Base-by-base conservation (phyloP, 495 filamentous ascomycete genomes). In the Neurospora sp. region DNA sequence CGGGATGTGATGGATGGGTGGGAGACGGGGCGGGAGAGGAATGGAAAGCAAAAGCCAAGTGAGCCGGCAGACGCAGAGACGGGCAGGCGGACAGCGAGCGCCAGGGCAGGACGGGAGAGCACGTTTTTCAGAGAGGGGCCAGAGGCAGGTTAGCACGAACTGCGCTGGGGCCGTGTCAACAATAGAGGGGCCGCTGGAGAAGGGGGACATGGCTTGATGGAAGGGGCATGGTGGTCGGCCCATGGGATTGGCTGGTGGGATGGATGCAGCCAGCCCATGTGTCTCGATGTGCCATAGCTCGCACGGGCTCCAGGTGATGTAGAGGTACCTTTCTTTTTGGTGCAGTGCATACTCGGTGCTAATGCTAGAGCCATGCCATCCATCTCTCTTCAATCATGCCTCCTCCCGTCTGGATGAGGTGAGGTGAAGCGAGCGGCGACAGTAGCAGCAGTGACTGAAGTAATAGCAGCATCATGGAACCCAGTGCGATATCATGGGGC, bases 71-170 rank as follows among this genome's bases (percentile, higher is more conserved):
- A 39, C 69, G 41, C 40, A 22, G 38, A 73, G 72, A 61, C 53
- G 42, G 53, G 70, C 69, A 59, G 38, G 61, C 40, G 41, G 73
- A 72, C 75, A 73, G 75, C 73, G 70, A 44, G 68, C 31, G 53
- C 61, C 73, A 61, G 59, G 69, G 76, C 68, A 73, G 74, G 77
- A 77, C 77, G 79, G 79, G 73, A 77, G 73, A 77, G 77, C 79
- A 81, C 79, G 79, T 81, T 81, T 81, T 81, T 81, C 76, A 76
- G 77, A 77, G 74, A 74, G 76, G 73, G 73, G 74, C 73, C 53
- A 66, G 53, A 37, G 53, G 76, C 73, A 71, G 74, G 74, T 73
- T 74, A 71, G 77, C 74, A 70, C 74, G 42, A 42, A 59, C 27
- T 37, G 42, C 9, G 70, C 73, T 69, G 68, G 76, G 72, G 69